Evolutionary conservation across 1,284 basidiomycete species (phyloP).

Genomic region (Fomitopsis betulina): DNA sequence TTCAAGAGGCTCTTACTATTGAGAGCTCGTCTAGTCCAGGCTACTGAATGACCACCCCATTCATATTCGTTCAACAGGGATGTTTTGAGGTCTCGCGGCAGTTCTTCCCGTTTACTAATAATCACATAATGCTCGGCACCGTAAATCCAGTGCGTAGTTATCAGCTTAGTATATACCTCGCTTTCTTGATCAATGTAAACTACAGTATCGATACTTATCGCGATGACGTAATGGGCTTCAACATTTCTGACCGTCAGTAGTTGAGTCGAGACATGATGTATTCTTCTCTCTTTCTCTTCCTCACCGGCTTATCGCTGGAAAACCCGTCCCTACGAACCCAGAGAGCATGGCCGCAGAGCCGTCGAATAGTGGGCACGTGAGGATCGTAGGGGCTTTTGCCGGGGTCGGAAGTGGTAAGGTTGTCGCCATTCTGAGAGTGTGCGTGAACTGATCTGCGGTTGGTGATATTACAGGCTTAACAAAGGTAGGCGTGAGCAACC

Average conservation of each 20-base stretch:
- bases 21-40: not conserved
- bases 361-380: constrained; percentile 32
- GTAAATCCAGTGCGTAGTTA: no score
- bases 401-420: constrained; percentile 57
- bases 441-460: not conserved
- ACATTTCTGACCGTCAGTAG: not conserved
- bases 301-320: not conserved
- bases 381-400: constrained; percentile 55
- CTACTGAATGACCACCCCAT: no score
- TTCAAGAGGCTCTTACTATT: not conserved
- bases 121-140: no score
- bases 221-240: no score
- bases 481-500: constrained; percentile 38
- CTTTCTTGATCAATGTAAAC: no score
- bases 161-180: no score
- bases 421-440: not conserved
- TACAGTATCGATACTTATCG: no score
- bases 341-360: constrained; percentile 10
- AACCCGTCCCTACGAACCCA: not conserved
- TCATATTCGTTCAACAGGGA: not conserved
- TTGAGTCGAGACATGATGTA: no score
- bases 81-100: no score
- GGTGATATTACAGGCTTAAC: constrained; percentile 43
- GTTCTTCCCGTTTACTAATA: no score
- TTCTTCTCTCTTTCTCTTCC: no score